Conservation (phyloP, 345 rosid species). For the Rhodamnia rubescens region DNA sequence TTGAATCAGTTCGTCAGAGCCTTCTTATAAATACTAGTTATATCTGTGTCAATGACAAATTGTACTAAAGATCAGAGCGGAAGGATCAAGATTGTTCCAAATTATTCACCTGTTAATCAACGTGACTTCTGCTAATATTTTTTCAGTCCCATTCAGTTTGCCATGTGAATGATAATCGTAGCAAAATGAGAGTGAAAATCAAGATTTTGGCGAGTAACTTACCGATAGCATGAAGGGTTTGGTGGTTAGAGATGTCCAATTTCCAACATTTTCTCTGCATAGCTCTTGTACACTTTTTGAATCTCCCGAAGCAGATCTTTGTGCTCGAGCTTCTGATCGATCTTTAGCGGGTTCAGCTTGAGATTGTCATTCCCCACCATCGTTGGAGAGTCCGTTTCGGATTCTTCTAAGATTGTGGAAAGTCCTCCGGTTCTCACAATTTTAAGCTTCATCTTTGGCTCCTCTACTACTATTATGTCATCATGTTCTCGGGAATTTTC, state of each 20-base stretch:
- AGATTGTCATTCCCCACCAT: constrained; percentile 7
- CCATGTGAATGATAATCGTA: not conserved
- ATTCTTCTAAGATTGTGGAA: constrained; percentile 72
- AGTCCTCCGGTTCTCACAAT: constrained; percentile 72
- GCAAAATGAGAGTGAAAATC: not conserved
- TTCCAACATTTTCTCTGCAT: no score
- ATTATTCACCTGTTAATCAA: not conserved
- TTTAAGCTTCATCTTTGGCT: constrained; percentile 46
- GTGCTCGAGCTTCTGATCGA: no score
- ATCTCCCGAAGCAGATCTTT: no score
- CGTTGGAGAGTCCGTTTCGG: constrained; percentile 16
- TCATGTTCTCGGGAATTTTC: constrained; percentile 6
- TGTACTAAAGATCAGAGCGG: not conserved
- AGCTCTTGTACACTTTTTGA: no score
- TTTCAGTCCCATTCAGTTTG: not conserved
- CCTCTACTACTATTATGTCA: constrained; percentile 52
- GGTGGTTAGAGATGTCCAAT: constrained; percentile 64
- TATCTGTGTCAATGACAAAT: not conserved
- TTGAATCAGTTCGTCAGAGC: no score
- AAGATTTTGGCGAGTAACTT: constrained; percentile 4
- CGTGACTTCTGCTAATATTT: not conserved
- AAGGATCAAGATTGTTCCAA: not conserved
- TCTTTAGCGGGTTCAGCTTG: constrained; percentile 25
- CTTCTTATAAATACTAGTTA: no score
- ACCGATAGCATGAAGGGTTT: constrained; percentile 70